phyloP scores from a whole-genome alignment of 2,329 filamentous ascomycete species.

The Orbilia brochopaga region DNA sequence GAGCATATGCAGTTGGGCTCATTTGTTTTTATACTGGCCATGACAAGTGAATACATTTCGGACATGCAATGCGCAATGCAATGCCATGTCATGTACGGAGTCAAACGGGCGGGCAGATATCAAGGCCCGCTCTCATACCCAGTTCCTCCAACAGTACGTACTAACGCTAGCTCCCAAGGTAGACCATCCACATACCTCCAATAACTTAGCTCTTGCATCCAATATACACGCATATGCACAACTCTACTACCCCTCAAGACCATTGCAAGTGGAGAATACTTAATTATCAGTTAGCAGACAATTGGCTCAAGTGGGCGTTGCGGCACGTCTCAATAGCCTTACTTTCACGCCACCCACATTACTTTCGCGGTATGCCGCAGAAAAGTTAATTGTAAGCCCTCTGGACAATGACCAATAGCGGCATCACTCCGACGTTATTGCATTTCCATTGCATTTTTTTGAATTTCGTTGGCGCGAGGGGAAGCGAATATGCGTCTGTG shows the following conservation, averaged over 20 bases:
- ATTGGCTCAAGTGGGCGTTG: neutral
- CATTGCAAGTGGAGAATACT: neutral
- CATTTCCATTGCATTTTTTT: neutral
- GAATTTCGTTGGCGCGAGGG: neutral
- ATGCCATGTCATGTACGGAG: too few relatives aligned
- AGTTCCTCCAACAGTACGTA: too few relatives aligned
- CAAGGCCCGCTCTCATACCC: too few relatives aligned
- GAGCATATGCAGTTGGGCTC: too few relatives aligned
- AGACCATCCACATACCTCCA: too few relatives aligned
- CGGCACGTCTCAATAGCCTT: neutral
- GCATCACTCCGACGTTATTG: neutral
- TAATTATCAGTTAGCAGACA: slow-evolving; percentile 4
- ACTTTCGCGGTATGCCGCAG: neutral
- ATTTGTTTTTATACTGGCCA: too few relatives aligned
- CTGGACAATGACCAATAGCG: slow-evolving; percentile 4
- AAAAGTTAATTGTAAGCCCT: neutral
- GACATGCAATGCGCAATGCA: too few relatives aligned
- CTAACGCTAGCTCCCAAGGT: too few relatives aligned
- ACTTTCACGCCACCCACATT: slow-evolving; percentile 2
- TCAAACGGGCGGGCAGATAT: too few relatives aligned
- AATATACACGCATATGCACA: too few relatives aligned
- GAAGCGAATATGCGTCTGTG: neutral
- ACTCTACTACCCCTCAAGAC: neutral
- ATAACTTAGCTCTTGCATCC: too few relatives aligned
- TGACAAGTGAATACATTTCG: too few relatives aligned